Percentiles rank a stretch among this genome's conserved stretches.
Conservation (phyloP, 306 rosid genomes). For the Ziziphus jujuba region DNA sequence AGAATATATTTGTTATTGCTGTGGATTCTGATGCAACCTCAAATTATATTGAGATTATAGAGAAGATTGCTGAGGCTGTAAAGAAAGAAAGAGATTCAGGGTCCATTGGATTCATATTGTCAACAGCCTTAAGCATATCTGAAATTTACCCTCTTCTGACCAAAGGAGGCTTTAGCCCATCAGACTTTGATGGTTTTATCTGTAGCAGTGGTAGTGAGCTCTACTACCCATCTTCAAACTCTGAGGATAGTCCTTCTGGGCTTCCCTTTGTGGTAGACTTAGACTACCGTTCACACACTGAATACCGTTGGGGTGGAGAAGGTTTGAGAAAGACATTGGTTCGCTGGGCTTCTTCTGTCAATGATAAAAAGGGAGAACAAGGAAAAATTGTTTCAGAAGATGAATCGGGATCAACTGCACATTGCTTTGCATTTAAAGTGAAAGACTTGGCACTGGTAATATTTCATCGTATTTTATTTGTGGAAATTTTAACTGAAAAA, state of each 20-base stretch:
- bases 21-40: conserved; percentile 39
- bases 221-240: conserved; percentile 49
- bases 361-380: conserved; percentile 32
- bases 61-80: conserved; percentile 31
- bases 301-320: conserved; percentile 61
- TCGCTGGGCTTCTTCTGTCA: conserved; percentile 52
- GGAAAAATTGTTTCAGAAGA: conserved; percentile 28
- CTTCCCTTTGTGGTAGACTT: conserved; percentile 51
- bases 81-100: conserved; percentile 40
- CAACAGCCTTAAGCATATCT: conserved; percentile 42
- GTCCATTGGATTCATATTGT: conserved; percentile 40
- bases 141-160: conserved; percentile 39
- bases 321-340: conserved; percentile 51
- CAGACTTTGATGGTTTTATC: conserved; percentile 46
- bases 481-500: neutral
- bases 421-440: conserved; percentile 47
- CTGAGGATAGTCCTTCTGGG: conserved; percentile 45
- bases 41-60: conserved; percentile 33
- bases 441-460: conserved; percentile 37
- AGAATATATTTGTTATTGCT: conserved; percentile 37
- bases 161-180: conserved; percentile 40
- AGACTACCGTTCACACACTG: conserved; percentile 51
- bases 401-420: conserved; percentile 41
- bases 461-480: conserved; percentile 3
- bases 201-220: conserved; percentile 56